Evolutionary conservation across 306 rosid species (phyloP).

Genomic region (Dryas drummondii): DNA sequence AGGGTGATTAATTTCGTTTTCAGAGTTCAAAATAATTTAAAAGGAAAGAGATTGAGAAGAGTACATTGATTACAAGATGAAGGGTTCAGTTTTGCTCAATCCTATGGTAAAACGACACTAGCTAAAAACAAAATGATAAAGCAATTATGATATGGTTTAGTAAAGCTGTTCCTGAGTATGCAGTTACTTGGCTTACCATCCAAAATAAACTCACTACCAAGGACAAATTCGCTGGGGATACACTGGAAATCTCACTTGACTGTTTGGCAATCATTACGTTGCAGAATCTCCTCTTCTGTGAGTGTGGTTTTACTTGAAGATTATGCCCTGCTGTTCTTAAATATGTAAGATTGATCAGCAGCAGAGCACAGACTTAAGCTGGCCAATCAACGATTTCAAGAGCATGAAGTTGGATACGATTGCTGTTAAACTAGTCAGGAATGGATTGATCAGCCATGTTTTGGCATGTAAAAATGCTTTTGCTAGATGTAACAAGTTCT

Average conservation of each 20-base stretch:
- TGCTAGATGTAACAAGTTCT: no score
- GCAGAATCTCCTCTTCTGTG: no score
- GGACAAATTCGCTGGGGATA: neutral
- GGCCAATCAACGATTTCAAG: no score
- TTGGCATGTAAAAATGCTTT: no score
- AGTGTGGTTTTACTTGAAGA: no score
- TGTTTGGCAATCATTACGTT: neutral
- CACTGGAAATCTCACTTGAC: neutral
- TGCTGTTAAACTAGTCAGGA: no score
- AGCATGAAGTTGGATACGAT: no score
- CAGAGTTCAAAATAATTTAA: neutral
- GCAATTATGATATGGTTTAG: neutral
- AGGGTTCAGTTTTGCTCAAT: neutral
- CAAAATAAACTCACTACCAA: neutral
- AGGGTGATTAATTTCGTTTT: neutral
- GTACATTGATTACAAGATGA: neutral
- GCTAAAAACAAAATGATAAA: neutral
- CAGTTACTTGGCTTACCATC: neutral
- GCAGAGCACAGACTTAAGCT: no score
- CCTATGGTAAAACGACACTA: neutral
- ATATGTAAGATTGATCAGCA: no score
- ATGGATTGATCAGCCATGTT: no score
- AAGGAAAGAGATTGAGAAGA: neutral
- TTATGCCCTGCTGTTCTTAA: no score
- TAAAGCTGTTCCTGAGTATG: neutral